These are phyloP conservation scores for Populus simonii DNA, from an alignment of 345 rosid genomes.

Conservation along the genomic window DNA sequence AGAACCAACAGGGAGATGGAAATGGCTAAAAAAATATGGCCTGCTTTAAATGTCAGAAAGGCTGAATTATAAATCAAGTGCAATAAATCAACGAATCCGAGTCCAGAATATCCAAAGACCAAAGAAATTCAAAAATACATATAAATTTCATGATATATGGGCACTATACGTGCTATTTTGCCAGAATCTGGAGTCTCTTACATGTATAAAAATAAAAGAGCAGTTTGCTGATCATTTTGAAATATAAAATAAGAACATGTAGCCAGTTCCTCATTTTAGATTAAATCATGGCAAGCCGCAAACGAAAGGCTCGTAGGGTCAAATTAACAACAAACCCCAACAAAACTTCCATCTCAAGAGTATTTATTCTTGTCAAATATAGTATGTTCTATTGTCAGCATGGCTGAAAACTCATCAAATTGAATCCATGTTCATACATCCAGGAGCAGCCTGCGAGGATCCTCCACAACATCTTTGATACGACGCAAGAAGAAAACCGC, in stretches of 20 bases:
- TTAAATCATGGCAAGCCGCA: constrained; percentile 35
- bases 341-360: constrained; percentile 31
- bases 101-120: background rate
- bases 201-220: background rate
- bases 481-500: constrained; percentile 80
- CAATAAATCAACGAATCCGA: background rate
- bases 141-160: background rate
- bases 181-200: background rate
- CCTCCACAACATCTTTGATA: constrained; percentile 81
- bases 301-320: constrained; percentile 16
- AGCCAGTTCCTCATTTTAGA: constrained; percentile 6
- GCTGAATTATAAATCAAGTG: no score
- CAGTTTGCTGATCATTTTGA: background rate
- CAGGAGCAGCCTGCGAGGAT: constrained; percentile 71
- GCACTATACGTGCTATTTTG: background rate
- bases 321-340: constrained; percentile 19
- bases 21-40: no score
- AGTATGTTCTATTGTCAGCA: background rate
- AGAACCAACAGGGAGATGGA: no score
- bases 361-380: constrained; percentile 28
- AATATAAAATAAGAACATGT: constrained; percentile 1
- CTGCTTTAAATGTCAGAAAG: no score
- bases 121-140: no score
- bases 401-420: background rate
- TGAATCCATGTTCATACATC: constrained; percentile 34